These are phyloP conservation scores for Hordeum marinum DNA, from an alignment of 176 grass and related monocot genomes.

Conservation along the genomic window DNA sequence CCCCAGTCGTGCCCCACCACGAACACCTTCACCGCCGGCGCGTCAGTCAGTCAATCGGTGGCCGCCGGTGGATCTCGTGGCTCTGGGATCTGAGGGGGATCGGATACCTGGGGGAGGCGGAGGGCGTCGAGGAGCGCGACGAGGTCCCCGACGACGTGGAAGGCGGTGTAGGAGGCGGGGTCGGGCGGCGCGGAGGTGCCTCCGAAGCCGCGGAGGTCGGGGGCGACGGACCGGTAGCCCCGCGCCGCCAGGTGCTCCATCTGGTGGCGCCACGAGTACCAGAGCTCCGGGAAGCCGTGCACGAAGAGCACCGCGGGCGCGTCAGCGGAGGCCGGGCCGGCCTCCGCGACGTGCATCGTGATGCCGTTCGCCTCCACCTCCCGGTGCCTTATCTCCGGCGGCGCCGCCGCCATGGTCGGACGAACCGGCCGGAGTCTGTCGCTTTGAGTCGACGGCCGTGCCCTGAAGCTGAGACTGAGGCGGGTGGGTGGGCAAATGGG, in stretches of 20 bases:
- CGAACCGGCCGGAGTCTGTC: background rate
- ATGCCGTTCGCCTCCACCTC: constrained; percentile 61
- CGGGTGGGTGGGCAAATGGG: too few relatives aligned
- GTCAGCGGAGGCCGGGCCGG: constrained; percentile 26
- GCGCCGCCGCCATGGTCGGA: background rate
- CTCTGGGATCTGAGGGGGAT: background rate
- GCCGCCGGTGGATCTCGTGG: background rate
- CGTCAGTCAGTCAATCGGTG: background rate
- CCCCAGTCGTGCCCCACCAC: constrained; percentile 87
- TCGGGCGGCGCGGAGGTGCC: constrained; percentile 55
- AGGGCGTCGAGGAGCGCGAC: constrained; percentile 74
- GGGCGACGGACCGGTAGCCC: constrained; percentile 65
- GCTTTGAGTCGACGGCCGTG: too few relatives aligned
- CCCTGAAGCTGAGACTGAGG: too few relatives aligned
- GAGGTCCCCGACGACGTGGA: constrained; percentile 84
- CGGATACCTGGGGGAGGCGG: constrained; percentile 35
- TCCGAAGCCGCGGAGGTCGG: constrained; percentile 75
- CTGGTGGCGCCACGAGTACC: constrained; percentile 87
- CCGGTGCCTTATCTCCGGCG: constrained; percentile 41
- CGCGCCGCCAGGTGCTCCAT: constrained; percentile 49
- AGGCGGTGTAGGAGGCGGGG: constrained; percentile 54
- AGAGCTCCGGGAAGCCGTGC: constrained; percentile 86
- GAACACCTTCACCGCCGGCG: constrained; percentile 43
- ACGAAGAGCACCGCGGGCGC: constrained; percentile 52
- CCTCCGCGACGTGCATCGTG: constrained; percentile 68